Percentiles rank a stretch among this genome's conserved stretches.
These are phyloP conservation scores for Blastomyces percursus DNA, from an alignment of 2,329 filamentous ascomycete species.

Conservation along the genomic window DNA sequence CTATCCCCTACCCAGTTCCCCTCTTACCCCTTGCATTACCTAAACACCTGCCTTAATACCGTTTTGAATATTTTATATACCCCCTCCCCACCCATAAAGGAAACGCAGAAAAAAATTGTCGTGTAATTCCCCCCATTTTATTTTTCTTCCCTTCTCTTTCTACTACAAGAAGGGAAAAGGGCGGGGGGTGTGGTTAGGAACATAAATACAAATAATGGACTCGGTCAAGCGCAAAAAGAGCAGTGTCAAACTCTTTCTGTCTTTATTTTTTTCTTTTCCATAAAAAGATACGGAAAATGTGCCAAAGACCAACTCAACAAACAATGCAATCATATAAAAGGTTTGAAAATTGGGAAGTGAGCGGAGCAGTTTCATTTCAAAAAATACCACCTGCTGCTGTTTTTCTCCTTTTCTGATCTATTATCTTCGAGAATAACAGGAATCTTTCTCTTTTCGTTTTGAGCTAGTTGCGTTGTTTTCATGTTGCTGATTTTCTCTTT, in stretches of 20 bases:
- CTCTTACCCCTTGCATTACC: background rate
- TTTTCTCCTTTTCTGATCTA: background rate
- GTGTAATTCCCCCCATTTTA: background rate
- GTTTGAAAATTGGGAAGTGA: background rate
- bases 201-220: background rate
- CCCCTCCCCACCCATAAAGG: background rate
- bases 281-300: background rate
- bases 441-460: no score
- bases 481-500: no score
- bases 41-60: background rate
- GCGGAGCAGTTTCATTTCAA: background rate
- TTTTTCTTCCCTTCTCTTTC: background rate
- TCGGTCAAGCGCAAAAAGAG: background rate
- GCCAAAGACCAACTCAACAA: background rate
- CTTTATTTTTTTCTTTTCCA: background rate
- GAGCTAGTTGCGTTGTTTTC: no score
- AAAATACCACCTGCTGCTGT: background rate
- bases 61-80: conserved; percentile 8
- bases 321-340: background rate
- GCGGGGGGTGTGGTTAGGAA: background rate
- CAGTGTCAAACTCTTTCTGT: background rate
- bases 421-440: no score
- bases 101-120: background rate
- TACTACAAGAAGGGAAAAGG: background rate
- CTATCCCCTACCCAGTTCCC: background rate